Conservation (phyloP, 2,329 filamentous ascomycete genomes). For the Aphanoascus verrucosus region DNA sequence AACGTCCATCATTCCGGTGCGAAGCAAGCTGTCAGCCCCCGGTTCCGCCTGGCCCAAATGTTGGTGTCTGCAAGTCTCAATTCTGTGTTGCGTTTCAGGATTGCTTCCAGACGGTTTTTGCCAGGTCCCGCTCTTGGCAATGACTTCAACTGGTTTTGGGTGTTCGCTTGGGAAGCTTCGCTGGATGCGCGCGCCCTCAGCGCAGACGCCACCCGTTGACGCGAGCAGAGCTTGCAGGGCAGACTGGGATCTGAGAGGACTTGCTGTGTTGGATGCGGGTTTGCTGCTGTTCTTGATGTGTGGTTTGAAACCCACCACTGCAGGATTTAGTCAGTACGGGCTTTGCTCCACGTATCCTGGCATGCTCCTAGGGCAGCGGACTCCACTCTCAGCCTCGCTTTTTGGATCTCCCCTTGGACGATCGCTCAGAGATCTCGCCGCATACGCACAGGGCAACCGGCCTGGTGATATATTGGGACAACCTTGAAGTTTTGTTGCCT, state of each 20-base stretch:
- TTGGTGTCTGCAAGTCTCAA: neutral
- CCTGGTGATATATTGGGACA: neutral
- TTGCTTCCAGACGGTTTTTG: neutral
- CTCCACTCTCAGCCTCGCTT: no score
- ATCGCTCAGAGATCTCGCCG: neutral
- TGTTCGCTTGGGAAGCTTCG: neutral
- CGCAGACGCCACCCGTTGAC: neutral
- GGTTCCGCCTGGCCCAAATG: neutral
- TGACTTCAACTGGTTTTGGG: neutral
- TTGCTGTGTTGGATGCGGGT: no score
- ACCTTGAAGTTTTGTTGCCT: neutral
- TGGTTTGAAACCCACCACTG: no score
- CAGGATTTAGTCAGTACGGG: no score
- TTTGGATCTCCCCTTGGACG: no score
- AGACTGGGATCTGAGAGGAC: no score
- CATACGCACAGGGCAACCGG: neutral
- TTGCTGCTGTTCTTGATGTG: no score
- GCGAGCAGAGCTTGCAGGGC: no score
- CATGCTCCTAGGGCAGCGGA: no score
- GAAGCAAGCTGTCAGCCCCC: neutral
- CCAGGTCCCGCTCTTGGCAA: constrained; percentile 5
- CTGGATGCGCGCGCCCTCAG: neutral
- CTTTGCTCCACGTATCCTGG: no score
- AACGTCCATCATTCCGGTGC: no score
- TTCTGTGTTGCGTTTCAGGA: neutral